Percentiles rank a stretch among this genome's conserved stretches.
Conservation (phyloP, 495 filamentous ascomycete species). For the Glonium stellatum region DNA sequence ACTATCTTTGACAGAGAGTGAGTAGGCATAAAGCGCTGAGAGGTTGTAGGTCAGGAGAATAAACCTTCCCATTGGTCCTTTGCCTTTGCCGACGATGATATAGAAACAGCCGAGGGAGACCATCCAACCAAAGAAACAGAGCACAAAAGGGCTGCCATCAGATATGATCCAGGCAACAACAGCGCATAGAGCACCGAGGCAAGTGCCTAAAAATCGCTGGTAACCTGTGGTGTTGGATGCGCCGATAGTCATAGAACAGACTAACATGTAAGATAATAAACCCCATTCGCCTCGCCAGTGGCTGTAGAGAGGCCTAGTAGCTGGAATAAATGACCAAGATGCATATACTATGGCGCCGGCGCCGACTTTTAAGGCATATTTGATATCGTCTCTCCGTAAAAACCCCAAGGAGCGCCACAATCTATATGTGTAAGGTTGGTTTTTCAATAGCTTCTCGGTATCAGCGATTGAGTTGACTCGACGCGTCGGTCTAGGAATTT, state of each 20-base stretch:
- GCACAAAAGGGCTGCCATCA: conserved; percentile 59
- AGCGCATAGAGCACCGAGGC: conserved; percentile 69
- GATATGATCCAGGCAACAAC: conserved; percentile 70
- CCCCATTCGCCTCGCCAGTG: conserved; percentile 98
- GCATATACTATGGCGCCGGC: conserved; percentile 81
- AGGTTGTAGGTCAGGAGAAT: conserved; percentile 84
- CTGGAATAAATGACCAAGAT: conserved; percentile 72
- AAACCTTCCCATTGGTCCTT: conserved; percentile 87
- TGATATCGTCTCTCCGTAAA: conserved; percentile 60
- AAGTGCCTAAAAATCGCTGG: conserved; percentile 81
- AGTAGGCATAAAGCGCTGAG: conserved; percentile 92
- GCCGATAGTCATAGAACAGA: conserved; percentile 95
- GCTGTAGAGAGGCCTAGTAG: conserved; percentile 69
- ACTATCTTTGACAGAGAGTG: conserved; percentile 66
- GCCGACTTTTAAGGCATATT: conserved; percentile 88
- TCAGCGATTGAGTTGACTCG: conserved; percentile 15
- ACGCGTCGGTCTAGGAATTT: conserved; percentile 21
- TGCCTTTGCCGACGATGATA: conserved; percentile 74
- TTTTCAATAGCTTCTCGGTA: conserved; percentile 23
- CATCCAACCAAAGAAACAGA: conserved; percentile 72
- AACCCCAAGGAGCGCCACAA: conserved; percentile 53
- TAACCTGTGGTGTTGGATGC: conserved; percentile 86
- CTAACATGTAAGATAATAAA: conserved; percentile 92
- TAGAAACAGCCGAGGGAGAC: conserved; percentile 80
- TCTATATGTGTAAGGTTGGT: conserved; percentile 39